These are phyloP conservation scores for Mucor saturninus DNA, from an alignment of 371 early-diverging fungal species.

Conservation along the genomic window DNA sequence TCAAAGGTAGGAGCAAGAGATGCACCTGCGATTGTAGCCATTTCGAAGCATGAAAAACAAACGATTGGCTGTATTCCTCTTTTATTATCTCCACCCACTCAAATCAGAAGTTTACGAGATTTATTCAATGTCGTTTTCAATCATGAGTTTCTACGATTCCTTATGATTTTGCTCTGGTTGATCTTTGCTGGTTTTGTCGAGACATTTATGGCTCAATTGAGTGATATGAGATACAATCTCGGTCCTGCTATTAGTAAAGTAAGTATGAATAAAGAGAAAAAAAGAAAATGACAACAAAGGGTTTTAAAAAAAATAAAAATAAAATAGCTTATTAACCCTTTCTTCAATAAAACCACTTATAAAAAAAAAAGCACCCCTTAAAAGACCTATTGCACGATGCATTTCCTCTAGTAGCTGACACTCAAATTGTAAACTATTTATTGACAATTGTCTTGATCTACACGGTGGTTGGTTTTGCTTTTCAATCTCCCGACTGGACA, in stretches of 20 bases:
- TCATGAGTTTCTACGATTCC: slow-evolving; percentile 38
- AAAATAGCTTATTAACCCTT: no score
- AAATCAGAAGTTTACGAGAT: slow-evolving; percentile 31
- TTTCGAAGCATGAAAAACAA: slow-evolving; percentile 29
- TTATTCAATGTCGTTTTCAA: slow-evolving; percentile 30
- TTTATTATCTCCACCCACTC: slow-evolving; percentile 32
- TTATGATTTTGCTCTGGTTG: slow-evolving; percentile 28
- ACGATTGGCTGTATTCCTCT: slow-evolving; percentile 33
- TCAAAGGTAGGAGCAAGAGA: slow-evolving; percentile 19
- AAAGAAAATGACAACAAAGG: no score
- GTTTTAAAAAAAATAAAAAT: no score
- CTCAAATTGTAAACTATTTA: slow-evolving; percentile 51
- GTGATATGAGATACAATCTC: slow-evolving; percentile 40
- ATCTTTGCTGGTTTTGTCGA: slow-evolving; percentile 43
- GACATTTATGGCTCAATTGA: slow-evolving; percentile 42
- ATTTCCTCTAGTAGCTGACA: slow-evolving; percentile 37
- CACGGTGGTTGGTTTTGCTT: slow-evolving; percentile 46
- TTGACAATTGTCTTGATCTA: slow-evolving; percentile 50
- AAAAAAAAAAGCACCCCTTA: slow-evolving; percentile 32
- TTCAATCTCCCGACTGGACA: slow-evolving; percentile 57
- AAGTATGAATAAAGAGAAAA: slow-evolving; percentile 3
- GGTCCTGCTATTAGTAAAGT: slow-evolving; percentile 25
- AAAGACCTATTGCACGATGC: slow-evolving; percentile 43
- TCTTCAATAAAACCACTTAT: no score
- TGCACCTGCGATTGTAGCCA: slow-evolving; percentile 23